These are phyloP conservation scores for Allium fistulosum DNA, from an alignment of 106 monocot genomes.

Conservation along the genomic window DNA sequence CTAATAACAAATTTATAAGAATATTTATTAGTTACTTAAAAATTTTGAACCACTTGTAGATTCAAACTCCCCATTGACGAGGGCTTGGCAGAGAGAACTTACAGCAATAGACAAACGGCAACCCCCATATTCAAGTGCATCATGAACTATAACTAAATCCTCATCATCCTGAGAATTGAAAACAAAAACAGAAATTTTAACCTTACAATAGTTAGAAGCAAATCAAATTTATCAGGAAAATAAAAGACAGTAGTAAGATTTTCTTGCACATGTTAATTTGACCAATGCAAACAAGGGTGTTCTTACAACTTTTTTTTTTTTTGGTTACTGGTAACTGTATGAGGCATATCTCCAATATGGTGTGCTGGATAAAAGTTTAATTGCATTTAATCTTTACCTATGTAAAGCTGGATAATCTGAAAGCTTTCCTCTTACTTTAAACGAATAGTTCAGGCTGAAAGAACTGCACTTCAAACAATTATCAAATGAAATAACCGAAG, in stretches of 20 bases:
- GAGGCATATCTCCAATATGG: no score
- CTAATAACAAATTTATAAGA: slow-evolving; percentile 26
- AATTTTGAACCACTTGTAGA: neutral
- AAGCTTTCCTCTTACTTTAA: no score
- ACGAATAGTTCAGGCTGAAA: no score
- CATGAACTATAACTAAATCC: slow-evolving; percentile 79
- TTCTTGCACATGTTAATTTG: neutral
- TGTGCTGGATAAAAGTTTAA: no score
- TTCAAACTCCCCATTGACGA: no score
- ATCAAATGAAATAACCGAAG: no score
- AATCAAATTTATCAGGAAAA: neutral
- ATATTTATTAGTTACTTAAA: slow-evolving; percentile 4
- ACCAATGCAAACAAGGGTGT: slow-evolving; percentile 1
- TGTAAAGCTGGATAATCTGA: no score
- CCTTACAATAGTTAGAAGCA: no score
- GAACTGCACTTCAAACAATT: no score
- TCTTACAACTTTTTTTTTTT: neutral
- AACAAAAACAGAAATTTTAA: no score
- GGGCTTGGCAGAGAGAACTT: slow-evolving; percentile 16
- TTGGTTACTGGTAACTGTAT: no score
- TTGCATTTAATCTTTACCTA: no score
- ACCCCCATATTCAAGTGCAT: slow-evolving; percentile 80
- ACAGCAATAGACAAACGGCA: slow-evolving; percentile 95
- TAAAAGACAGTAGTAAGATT: neutral
- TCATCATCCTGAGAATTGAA: slow-evolving; percentile 48